Base-by-base conservation (phyloP, 2,329 filamentous ascomycete species). In the Colletotrichum filicis region DNA sequence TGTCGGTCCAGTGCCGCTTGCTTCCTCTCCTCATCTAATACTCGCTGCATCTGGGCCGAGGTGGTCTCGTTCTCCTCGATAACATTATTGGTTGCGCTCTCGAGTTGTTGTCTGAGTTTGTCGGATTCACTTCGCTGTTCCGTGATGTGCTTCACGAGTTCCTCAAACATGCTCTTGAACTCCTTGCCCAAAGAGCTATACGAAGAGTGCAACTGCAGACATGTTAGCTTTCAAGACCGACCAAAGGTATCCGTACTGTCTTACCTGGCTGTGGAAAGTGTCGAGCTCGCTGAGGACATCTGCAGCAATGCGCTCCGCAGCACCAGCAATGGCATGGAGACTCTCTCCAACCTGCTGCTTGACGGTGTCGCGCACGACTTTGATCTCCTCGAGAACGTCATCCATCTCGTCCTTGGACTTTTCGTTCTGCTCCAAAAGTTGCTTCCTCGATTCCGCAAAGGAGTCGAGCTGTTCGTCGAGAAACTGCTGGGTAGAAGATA, bases 311-410 rank as follows among this genome's bases (percentile, higher is more conserved):
- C 93, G 92, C 82, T 96, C 94, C 1, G 96, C 95, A 11, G 95
- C 95, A 12, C 89, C 89, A 2, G 95, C 95, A 26, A 98, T 91
- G 30, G 94, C 92, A 78, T 94, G 92, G 56, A 98, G 86, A 9
- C 95, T 96, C 79, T 95, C 92, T 2, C 94, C 94, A 60, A 98
- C 94, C 74, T 93, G 93, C 61, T 90, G 87, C 85, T 98, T 98
- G 64, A 98, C 94, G 66, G 94, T 92, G 80, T 98, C 94, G 26
- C 96, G 91, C 28, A 98, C 87, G n/a, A 90, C 91, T 80, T 95
- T 95, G 80, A 98, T 98, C 80, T 97, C 96, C 78, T 97, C 94
- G 11, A 99, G 87, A 1, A 98, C 92, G n/a, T 90, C 87, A 77
- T 98, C 95, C 94, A 98, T 95, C 69, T 95, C 93, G 60, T 95